Evolutionary conservation across 768 basidiomycete species (phyloP), one percentile per base, ranked within the genome.

Genomic region (Tylopilus subfusipes): DNA sequence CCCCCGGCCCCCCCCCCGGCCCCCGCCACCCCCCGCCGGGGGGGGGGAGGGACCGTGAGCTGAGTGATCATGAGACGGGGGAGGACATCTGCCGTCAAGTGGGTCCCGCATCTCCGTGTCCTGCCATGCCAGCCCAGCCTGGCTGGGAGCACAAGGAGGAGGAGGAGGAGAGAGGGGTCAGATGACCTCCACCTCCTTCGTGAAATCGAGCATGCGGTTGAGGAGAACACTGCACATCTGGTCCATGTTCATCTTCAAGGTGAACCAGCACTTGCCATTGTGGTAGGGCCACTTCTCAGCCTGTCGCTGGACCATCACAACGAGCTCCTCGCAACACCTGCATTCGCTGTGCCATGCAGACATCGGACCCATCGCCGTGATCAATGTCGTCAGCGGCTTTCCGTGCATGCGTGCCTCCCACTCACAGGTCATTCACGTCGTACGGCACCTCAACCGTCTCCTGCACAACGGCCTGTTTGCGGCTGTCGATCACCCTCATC

Each of bases 261-360:
- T 48, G 43, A 53, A 44, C 7, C 24, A 9, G 10, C 25, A 38
- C 25, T 27, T 52, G 44, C 22, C 14, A 5, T 51, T 42, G 2
- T 43, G 27, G 22, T 53, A 51, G 0, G 45, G 53, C 59, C 56
- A 60, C 56, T 14, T 47, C 25, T 43, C 34, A 18, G n/a, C 9
- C 56, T 60, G 53, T 27, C 34, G 36, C 50, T 57, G 50, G 44
- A 54, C 56, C 33, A 60, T 50, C 18, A 14, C 30, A 10, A 57
- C 43, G 9, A 56, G 55, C 19, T 54, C 51, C 21, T 46, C 13
- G 19, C 33, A 33, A 19, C 29, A 29, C 48, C 38, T 49, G 29
- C 31, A 16, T 12, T 49, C n/a, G 3, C 56, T 57, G 49, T 5
- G 30, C n/a, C n/a, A n/a, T n/a, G n/a, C n/a, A n/a, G n/a, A n/a